phyloP scores from a whole-genome alignment of 163 green algal genomes.

The Picocystis sp. region DNA sequence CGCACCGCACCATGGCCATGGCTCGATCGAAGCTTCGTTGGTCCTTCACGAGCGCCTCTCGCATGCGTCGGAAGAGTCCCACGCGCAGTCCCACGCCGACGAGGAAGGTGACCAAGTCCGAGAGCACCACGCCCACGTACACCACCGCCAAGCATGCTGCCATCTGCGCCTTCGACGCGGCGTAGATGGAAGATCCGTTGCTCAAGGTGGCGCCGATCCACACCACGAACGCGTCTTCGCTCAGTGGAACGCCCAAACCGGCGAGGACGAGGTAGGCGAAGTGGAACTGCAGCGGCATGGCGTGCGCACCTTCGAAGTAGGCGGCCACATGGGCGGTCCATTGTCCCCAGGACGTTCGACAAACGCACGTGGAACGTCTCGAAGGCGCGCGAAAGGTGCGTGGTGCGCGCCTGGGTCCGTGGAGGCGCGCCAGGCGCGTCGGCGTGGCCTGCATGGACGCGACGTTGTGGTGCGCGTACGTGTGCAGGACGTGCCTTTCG shows the following conservation, averaged over 20 bases:
- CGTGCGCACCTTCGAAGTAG: neutral
- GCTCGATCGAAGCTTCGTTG: neutral
- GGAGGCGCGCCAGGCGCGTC: no score
- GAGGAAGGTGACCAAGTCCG: slow-evolving; percentile 18
- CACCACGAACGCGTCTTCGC: slow-evolving; percentile 22
- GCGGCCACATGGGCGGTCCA: neutral
- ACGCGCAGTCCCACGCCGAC: slow-evolving; percentile 4
- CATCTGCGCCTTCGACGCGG: neutral
- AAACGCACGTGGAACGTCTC: no score
- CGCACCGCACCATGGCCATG: neutral
- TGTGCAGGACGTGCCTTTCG: no score
- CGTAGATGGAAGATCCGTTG: no score
- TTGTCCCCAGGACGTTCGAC: no score
- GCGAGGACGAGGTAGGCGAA: slow-evolving; percentile 21
- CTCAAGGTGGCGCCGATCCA: slow-evolving; percentile 12
- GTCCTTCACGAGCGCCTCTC: neutral
- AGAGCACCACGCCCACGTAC: slow-evolving; percentile 20
- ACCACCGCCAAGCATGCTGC: slow-evolving; percentile 12
- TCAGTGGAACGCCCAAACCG: slow-evolving; percentile 18
- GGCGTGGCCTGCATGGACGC: no score
- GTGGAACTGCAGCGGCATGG: slow-evolving; percentile 6
- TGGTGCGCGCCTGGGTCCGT: no score
- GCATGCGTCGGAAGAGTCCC: neutral
- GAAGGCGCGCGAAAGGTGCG: no score
- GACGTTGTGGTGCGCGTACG: no score